Base-by-base conservation (phyloP, 352 stramenopile species). In the Phytophthora sp. region DNA sequence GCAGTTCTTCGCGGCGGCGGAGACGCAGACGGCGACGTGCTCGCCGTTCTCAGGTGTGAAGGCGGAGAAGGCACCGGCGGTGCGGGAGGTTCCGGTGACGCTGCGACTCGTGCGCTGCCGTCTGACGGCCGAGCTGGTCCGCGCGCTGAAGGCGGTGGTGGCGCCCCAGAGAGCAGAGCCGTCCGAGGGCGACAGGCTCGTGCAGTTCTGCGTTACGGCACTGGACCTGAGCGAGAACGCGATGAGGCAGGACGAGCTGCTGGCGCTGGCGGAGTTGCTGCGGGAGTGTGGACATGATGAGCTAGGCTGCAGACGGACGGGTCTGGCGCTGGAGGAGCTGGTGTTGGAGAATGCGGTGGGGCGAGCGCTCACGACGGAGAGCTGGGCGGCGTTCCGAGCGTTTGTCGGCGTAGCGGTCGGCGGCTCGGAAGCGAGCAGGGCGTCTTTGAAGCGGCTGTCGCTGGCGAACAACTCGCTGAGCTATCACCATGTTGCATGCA, bases 181-280 rank as follows among this genome's bases (percentile, higher is more conserved):
- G 17, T 9, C 11, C 11, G 41, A 53, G 5, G 20, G 9, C 8
- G 2, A 0, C 38, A 13, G n/a, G n/a, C n/a, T n/a, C n/a, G 49
- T 66, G 8, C 54, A 13, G 2, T 71, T 66, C 18, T 63, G 58
- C 13, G 37, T 79, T 20, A 56, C 54, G 31, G 61, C 52, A 18
- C 37, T 79, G 12, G 62, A 79, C 66, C 57, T 79, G 28, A 74
- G 53, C 24, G 66, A 76, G 31, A 74, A 74, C 27, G 27, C 56
- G 0, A 68, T 79, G 49, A 58, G 56, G n/a, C 56, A 26, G 2
- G 37, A 37, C 3, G 62, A 63, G 13, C 41, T 79, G 46, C 55
- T 31, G 15, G 53, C 48, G 7, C 21, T 79, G 30, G 57, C 70
- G 6, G 54, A 53, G 0, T 21, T 79, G 18, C n/a, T 69, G 39